Evolutionary conservation across 2,329 filamentous ascomycete genomes (phyloP).

Genomic region (Huntiella abstrusa): DNA sequence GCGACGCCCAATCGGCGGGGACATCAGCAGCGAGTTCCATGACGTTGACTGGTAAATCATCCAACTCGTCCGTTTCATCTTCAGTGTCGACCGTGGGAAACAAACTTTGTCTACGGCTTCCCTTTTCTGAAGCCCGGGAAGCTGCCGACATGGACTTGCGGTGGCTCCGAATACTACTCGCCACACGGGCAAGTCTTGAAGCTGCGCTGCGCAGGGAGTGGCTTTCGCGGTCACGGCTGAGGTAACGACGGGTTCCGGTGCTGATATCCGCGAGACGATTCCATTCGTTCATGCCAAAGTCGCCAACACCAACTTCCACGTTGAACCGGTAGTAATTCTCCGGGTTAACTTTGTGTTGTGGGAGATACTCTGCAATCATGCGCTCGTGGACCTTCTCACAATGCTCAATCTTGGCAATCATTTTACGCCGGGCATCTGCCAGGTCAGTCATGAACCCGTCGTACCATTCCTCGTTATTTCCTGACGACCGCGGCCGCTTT

Average conservation of each 20-base stretch:
- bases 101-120: too few species aligned
- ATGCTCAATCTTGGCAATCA: slow-evolving; percentile 86
- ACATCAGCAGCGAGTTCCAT: slow-evolving; percentile 40
- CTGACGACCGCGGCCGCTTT: slow-evolving; percentile 47
- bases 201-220: slow-evolving; percentile 59
- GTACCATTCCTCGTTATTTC: slow-evolving; percentile 70
- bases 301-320: slow-evolving; percentile 85
- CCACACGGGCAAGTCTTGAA: slow-evolving; percentile 61
- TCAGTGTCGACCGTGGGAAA: too few species aligned
- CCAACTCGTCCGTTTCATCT: not conserved
- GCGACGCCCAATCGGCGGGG: slow-evolving; percentile 21
- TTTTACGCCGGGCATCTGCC: slow-evolving; percentile 64
- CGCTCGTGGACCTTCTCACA: slow-evolving; percentile 80
- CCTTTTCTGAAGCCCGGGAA: not conserved
- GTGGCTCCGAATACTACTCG: slow-evolving; percentile 49
- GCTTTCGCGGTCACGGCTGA: slow-evolving; percentile 55
- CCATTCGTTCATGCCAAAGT: slow-evolving; percentile 99
- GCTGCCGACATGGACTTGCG: not conserved
- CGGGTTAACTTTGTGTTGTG: slow-evolving; percentile 58
- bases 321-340: slow-evolving; percentile 96
- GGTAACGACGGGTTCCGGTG: slow-evolving; percentile 72
- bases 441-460: slow-evolving; percentile 81
- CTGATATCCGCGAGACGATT: slow-evolving; percentile 84
- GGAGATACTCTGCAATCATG: slow-evolving; percentile 64
- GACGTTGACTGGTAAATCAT: slow-evolving; percentile 18